Conservation (phyloP, 164 flowering plant species). For the Amborella trichopoda region DNA sequence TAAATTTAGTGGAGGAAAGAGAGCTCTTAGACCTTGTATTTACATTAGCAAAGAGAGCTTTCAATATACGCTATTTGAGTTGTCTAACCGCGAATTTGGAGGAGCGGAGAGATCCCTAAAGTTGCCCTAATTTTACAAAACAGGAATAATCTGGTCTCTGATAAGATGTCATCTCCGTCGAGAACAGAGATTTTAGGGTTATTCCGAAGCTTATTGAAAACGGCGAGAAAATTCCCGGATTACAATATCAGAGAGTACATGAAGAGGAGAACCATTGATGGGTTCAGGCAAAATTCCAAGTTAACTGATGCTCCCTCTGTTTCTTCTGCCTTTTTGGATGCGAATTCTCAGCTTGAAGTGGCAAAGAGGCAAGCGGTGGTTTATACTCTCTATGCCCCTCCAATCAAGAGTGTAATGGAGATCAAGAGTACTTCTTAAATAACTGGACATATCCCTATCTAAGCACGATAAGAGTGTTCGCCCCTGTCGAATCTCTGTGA, state of each 20-base stretch:
- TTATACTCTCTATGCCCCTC: slow-evolving; percentile 56
- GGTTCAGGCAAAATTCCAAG: slow-evolving; percentile 33
- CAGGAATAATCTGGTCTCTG: no score
- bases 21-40: no score
- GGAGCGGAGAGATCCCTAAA: no score
- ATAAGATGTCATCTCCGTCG: slow-evolving; percentile 10
- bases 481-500: no score
- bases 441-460: no score
- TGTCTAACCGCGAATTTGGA: no score
- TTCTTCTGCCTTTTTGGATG: slow-evolving; percentile 43
- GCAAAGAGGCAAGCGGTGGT: slow-evolving; percentile 51
- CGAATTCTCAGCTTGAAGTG: slow-evolving; percentile 49
- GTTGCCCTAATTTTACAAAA: no score
- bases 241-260: slow-evolving; percentile 80
- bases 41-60: no score
- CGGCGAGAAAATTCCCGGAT: slow-evolving; percentile 49
- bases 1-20: no score
- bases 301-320: slow-evolving; percentile 34
- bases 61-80: no score
- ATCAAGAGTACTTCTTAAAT: slow-evolving; percentile 8
- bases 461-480: no score
- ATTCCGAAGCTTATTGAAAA: slow-evolving; percentile 31
- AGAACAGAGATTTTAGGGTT: slow-evolving; percentile 12
- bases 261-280: slow-evolving; percentile 55
- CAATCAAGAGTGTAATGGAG: slow-evolving; percentile 61